Evolutionary conservation across 305 asterid species (phyloP).

Genomic region (Ilex paraguariensis): DNA sequence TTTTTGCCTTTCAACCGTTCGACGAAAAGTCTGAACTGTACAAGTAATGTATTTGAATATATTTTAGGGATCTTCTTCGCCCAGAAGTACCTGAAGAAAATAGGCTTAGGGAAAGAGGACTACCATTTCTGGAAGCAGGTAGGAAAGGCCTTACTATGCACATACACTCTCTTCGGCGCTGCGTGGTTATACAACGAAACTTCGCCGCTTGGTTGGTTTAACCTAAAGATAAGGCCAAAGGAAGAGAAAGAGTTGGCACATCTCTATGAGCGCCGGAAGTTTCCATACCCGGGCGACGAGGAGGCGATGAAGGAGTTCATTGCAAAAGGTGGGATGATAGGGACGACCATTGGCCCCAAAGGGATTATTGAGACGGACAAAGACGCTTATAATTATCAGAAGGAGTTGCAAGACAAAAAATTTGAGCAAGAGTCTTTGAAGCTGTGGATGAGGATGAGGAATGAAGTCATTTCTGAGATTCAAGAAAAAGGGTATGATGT

Average conservation of each 20-base stretch:
- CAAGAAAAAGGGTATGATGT: conserved; percentile 82
- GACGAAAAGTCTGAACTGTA: neutral
- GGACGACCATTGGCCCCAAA: conserved; percentile 82
- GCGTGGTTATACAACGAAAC: conserved; percentile 82
- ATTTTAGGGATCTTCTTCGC: neutral
- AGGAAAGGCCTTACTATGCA: conserved; percentile 68
- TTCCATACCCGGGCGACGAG: conserved; percentile 79
- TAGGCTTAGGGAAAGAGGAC: conserved; percentile 83
- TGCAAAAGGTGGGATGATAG: conserved; percentile 90
- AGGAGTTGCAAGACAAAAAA: conserved; percentile 81
- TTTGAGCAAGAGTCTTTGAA: conserved; percentile 75
- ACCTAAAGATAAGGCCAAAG: conserved; percentile 71
- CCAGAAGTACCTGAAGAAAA: conserved; percentile 52
- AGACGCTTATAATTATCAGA: conserved; percentile 59
- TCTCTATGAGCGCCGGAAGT: conserved; percentile 67
- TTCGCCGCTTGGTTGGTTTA: conserved; percentile 95
- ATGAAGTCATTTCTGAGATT: conserved; percentile 76
- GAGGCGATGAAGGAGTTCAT: conserved; percentile 89
- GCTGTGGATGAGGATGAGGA: conserved; percentile 85
- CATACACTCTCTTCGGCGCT: conserved; percentile 59
- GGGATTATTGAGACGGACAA: conserved; percentile 61
- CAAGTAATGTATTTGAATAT: neutral
- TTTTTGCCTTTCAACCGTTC: neutral
- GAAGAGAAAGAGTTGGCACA: conserved; percentile 83
- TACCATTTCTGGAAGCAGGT: conserved; percentile 86